Evolutionary conservation across 2,329 filamentous ascomycete genomes (phyloP).

Genomic region (Cadophora luteo-olivacea): DNA sequence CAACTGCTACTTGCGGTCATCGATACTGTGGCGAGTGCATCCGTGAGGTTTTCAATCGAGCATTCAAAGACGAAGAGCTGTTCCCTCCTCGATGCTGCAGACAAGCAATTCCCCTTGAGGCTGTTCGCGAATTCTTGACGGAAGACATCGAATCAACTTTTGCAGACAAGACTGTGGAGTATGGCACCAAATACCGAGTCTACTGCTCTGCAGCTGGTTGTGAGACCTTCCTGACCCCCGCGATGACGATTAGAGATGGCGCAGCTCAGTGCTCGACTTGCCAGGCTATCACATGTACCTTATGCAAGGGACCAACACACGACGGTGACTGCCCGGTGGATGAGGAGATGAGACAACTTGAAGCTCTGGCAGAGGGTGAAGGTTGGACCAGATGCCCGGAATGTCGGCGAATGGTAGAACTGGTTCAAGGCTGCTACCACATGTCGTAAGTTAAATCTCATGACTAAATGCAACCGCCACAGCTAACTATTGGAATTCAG

Average conservation of each 20-base stretch:
- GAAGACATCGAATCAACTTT: constrained; percentile 47
- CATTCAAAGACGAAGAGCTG: constrained; percentile 54
- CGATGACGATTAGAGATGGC: constrained; percentile 43
- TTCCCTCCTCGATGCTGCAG: constrained; percentile 62
- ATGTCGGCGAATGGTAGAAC: constrained; percentile 50
- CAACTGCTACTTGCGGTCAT: constrained; percentile 48
- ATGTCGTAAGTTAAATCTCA: constrained; percentile 54
- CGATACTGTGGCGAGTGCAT: constrained; percentile 58
- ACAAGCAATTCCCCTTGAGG: constrained; percentile 48
- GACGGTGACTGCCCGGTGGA: constrained; percentile 55
- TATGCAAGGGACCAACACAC: constrained; percentile 56
- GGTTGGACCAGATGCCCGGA: constrained; percentile 57
- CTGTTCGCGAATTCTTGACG: constrained; percentile 47
- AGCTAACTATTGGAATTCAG: constrained; percentile 38
- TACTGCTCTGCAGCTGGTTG: constrained; percentile 56
- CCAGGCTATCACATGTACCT: constrained; percentile 50
- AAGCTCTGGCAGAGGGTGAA: constrained; percentile 48
- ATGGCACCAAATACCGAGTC: constrained; percentile 51
- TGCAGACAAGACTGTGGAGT: constrained; percentile 53
- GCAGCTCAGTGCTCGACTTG: constrained; percentile 50
- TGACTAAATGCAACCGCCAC: not conserved
- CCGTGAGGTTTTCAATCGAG: constrained; percentile 48
- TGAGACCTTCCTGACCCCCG: constrained; percentile 51
- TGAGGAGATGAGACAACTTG: constrained; percentile 45
- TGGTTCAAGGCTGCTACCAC: constrained; percentile 57